These are phyloP conservation scores for Phytophthora macrochlamydospora DNA, from an alignment of 352 stramenopile species.

Conservation along the genomic window DNA sequence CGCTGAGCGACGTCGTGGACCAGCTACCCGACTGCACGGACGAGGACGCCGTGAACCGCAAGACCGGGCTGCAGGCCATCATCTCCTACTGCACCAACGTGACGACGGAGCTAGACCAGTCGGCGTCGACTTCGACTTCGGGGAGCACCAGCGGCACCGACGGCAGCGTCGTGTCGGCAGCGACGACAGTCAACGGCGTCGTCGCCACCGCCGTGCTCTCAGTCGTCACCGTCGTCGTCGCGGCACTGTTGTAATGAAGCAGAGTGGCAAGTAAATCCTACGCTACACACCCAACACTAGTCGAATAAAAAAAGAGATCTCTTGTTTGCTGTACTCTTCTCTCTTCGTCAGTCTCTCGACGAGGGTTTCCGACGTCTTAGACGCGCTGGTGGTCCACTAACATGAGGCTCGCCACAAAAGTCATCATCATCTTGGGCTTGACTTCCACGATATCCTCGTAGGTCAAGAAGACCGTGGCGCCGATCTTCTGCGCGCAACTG, in stretches of 20 bases:
- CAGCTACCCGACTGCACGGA: slow-evolving; percentile 38
- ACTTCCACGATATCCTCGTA: slow-evolving; percentile 95
- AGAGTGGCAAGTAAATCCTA: no score
- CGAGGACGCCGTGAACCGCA: slow-evolving; percentile 34
- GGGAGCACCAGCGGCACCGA: slow-evolving; percentile 9
- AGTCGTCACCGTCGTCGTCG: slow-evolving; percentile 24
- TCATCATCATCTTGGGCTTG: slow-evolving; percentile 94
- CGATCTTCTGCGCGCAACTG: slow-evolving; percentile 93
- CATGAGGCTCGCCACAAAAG: slow-evolving; percentile 88
- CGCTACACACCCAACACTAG: no score
- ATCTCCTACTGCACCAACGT: slow-evolving; percentile 28
- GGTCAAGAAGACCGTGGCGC: slow-evolving; percentile 91
- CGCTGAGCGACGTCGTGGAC: slow-evolving; percentile 22
- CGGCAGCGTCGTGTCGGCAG: slow-evolving; percentile 16
- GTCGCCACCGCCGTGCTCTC: slow-evolving; percentile 10
- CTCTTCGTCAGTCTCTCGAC: neutral
- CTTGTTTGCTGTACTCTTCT: neutral
- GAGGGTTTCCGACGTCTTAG: slow-evolving; percentile 8
- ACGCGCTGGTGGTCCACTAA: slow-evolving; percentile 68
- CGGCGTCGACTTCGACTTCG: slow-evolving; percentile 15
- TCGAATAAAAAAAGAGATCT: neutral
- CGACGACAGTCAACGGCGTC: slow-evolving; percentile 1
- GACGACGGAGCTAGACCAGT: slow-evolving; percentile 23
- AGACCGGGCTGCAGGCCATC: slow-evolving; percentile 28
- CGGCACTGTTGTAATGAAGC: slow-evolving; percentile 9